Percentiles rank a stretch among this genome's conserved stretches.
phyloP scores from a whole-genome alignment of 345 rosid genomes.

The Euphorbia pulcherrima region DNA sequence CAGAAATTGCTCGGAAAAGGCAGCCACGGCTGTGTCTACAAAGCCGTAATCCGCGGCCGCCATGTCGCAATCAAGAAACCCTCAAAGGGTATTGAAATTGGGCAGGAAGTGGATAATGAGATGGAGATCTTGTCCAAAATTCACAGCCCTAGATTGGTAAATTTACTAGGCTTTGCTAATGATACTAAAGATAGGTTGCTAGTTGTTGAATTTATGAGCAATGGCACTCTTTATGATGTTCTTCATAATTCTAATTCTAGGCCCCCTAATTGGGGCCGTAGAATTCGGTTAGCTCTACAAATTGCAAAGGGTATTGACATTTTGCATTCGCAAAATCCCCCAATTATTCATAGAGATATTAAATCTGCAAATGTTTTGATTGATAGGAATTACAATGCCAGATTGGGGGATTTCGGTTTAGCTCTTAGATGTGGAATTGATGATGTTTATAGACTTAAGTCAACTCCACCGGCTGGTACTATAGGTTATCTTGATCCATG shows the following conservation, averaged over 20 bases:
- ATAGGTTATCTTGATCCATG: slow-evolving; percentile 95
- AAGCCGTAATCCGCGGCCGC: slow-evolving; percentile 79
- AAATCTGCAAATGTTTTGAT: slow-evolving; percentile 98
- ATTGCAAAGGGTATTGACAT: slow-evolving; percentile 74
- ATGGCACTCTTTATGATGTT: slow-evolving; percentile 86
- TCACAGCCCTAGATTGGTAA: slow-evolving; percentile 86
- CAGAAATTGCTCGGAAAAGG: slow-evolving; percentile 80
- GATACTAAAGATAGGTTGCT: slow-evolving; percentile 67
- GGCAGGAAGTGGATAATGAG: slow-evolving; percentile 80
- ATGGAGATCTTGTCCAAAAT: slow-evolving; percentile 87
- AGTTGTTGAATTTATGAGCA: slow-evolving; percentile 88
- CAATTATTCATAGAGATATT: slow-evolving; percentile 82
- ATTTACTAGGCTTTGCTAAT: slow-evolving; percentile 73
- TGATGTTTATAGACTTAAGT: slow-evolving; percentile 60
- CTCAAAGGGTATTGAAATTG: slow-evolving; percentile 56
- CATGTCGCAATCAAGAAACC: slow-evolving; percentile 85
- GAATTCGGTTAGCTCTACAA: slow-evolving; percentile 76
- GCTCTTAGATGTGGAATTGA: slow-evolving; percentile 78
- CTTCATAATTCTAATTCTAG: slow-evolving; percentile 69
- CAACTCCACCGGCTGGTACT: slow-evolving; percentile 98
- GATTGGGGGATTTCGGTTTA: slow-evolving; percentile 91
- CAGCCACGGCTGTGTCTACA: slow-evolving; percentile 95
- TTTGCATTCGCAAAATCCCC: slow-evolving; percentile 73
- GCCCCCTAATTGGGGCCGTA: slow-evolving; percentile 67
- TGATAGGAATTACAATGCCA: slow-evolving; percentile 81